Evolutionary conservation across 2,329 filamentous ascomycete species (phyloP), one percentile per base, ranked within the genome.

Genomic region (Claviceps pusilla): DNA sequence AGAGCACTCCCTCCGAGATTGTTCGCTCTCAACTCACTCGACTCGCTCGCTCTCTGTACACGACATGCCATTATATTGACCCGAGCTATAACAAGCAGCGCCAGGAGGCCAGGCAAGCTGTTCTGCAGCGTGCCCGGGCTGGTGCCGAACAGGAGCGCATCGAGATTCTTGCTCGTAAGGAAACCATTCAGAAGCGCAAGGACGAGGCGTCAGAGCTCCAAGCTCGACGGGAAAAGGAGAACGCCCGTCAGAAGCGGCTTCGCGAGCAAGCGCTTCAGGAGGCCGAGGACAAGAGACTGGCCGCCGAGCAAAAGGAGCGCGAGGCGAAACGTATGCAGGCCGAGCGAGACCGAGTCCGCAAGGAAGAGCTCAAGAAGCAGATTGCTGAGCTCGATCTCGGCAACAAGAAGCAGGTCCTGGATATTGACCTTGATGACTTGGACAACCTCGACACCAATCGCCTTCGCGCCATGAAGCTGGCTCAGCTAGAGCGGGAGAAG

Each of bases 1-100:
- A 98, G 76, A 95, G 89, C 76, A 98, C 93, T 2, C 93, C 93
- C 45, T 91, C 93, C 7, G 93, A 98, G 72, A 98, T 98, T 69
- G 89, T 96, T 57, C 88, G 93, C 61, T 89, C 91, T 52, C 91
- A 97, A 72, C 82, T 98, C 56, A 89, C 88, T 56, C 89, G 93
- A 54, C 79, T 98, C 55, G 87, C 90, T 54, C 95, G 90, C 74
- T 85, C 89, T 41, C 81, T 98, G 7, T 94, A 89, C 72, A 83
- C 94, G 54, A 94, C 93, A 31, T 95, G 88, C 75, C 89, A 93
- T 76, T 96, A 96, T 71, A 89, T 97, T 56, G 93, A 98, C 64
- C 86, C 91, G 4, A 80, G 81, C 39, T 91, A 94, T 75, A 93
- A 89, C 66, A 83, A 93, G 70, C 79, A 83, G 58, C 87, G 88